These are phyloP conservation scores for Yamadazyma conglobata DNA, from an alignment of 1,139 yeast species.

Conservation along the genomic window DNA sequence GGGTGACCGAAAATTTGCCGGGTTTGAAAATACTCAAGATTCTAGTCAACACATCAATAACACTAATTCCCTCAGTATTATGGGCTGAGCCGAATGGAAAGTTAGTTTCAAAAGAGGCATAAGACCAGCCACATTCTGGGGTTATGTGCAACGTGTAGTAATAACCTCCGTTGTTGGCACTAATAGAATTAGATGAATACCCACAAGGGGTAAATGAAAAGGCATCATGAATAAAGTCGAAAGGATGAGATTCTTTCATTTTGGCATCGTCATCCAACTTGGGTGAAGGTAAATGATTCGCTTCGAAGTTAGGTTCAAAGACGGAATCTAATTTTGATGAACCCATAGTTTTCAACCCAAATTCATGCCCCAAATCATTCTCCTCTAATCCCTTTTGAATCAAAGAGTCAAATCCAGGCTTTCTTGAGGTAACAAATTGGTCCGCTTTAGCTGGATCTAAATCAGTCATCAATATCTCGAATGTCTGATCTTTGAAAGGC, in stretches of 20 bases:
- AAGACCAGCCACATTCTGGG: conserved; percentile 92
- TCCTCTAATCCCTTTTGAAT: conserved; percentile 38
- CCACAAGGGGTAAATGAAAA: conserved; percentile 97
- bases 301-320: conserved; percentile 28
- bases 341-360: conserved; percentile 67
- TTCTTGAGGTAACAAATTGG: conserved; percentile 58
- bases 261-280: conserved; percentile 23
- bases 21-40: conserved; percentile 72
- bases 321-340: conserved; percentile 58
- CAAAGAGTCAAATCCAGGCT: conserved; percentile 45
- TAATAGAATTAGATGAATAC: conserved; percentile 79
- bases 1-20: conserved; percentile 69
- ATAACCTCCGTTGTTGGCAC: conserved; percentile 51
- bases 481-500: conserved; percentile 65
- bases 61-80: conserved; percentile 26
- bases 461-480: conserved; percentile 91
- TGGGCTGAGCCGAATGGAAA: conserved; percentile 45
- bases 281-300: conserved; percentile 37
- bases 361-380: conserved; percentile 73
- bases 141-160: conserved; percentile 93
- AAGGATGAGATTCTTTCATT: conserved; percentile 18
- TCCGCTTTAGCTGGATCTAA: conserved; percentile 57
- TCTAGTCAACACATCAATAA: conserved; percentile 50
- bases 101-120: conserved; percentile 93
- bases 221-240: conserved; percentile 64